Evolutionary conservation across 202 grass and related monocot genomes (phyloP), one percentile per base, ranked within the genome.

Genomic region (Cymbopogon flexuosus): DNA sequence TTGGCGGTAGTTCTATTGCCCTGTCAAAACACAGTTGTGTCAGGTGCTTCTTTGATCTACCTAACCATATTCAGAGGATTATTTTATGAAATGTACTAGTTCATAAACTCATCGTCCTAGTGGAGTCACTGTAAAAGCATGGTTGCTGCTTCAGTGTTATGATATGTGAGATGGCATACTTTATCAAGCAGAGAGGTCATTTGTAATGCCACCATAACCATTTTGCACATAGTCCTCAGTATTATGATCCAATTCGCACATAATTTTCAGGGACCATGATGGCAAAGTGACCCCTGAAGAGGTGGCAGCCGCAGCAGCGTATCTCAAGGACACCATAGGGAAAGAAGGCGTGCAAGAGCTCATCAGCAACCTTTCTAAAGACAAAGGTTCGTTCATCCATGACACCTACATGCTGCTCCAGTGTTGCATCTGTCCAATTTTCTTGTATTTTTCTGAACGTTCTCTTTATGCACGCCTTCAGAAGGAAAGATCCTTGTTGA

Each of bases 211-310:
- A 85, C 21, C 19, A 64, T 41, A 68, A 81, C 7, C 67, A 46
- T 46, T 67, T 68, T 83, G 71, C 43, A 59, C 31, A 71, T 77
- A 15, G 43, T 62, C 47, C 16, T 76, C 59, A 47, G 74, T 39
- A 16, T 76, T 18, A 37, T 73, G n/a, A 81, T 63, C 62, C 78
- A 16, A 73, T 31, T 75, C 83, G 35, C 34, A 88, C 65, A 42
- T 60, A 18, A 81, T 49, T 85, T 87, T 30, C 80, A 99, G 96
- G 83, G 96, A 99, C 82, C 92, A 85, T 87, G 96, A 99, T 73
- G 96, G 96, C 70, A 99, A 99, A 78, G 96, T 99, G 74, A 99
- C 96, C 13, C 89, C 96, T 72, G 96, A 99, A 72, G 96, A 99
- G 80, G 92, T 99, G 3, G 96, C 92, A 0, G 87, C 83, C 0